These are phyloP conservation scores for Scedosporium aurantiacum DNA, from an alignment of 2,329 filamentous ascomycete genomes.

Conservation along the genomic window DNA sequence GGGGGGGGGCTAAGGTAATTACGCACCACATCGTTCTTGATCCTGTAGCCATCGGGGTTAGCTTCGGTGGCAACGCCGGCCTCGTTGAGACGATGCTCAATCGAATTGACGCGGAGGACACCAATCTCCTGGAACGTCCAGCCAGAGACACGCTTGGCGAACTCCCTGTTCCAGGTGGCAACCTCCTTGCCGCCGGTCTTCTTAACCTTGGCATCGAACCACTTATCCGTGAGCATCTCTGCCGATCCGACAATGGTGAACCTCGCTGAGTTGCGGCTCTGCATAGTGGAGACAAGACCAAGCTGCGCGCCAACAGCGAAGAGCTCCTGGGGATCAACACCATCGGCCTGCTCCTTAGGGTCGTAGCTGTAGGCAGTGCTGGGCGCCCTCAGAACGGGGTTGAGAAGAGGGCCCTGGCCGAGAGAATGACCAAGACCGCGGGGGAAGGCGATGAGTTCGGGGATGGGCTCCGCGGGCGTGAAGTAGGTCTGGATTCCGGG, in stretches of 20 bases:
- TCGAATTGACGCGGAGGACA: constrained; percentile 70
- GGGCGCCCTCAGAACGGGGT: constrained; percentile 73
- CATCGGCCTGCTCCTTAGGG: constrained; percentile 68
- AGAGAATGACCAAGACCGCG: constrained; percentile 70
- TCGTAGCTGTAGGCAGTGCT: constrained; percentile 88
- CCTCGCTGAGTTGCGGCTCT: constrained; percentile 87
- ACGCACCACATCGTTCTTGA: constrained; percentile 95
- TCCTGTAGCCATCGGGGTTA: constrained; percentile 83
- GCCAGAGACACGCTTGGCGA: constrained; percentile 73
- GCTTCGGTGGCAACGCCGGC: constrained; percentile 38
- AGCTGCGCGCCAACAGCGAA: constrained; percentile 80
- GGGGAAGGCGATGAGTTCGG: constrained; percentile 65
- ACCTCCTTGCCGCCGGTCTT: constrained; percentile 49
- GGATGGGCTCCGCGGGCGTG: constrained; percentile 39
- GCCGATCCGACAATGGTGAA: constrained; percentile 75
- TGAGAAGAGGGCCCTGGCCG: constrained; percentile 64
- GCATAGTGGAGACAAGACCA: constrained; percentile 71
- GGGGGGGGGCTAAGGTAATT: background rate
- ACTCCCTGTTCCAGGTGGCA: constrained; percentile 69
- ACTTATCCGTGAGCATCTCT: constrained; percentile 78
- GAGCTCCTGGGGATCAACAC: constrained; percentile 58
- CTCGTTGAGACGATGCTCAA: constrained; percentile 65
- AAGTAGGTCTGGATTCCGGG: constrained; percentile 70
- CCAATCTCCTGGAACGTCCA: constrained; percentile 96
- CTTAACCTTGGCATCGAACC: constrained; percentile 60